Conservation (phyloP, 441 rosid genomes). For the Eruca vesicaria region DNA sequence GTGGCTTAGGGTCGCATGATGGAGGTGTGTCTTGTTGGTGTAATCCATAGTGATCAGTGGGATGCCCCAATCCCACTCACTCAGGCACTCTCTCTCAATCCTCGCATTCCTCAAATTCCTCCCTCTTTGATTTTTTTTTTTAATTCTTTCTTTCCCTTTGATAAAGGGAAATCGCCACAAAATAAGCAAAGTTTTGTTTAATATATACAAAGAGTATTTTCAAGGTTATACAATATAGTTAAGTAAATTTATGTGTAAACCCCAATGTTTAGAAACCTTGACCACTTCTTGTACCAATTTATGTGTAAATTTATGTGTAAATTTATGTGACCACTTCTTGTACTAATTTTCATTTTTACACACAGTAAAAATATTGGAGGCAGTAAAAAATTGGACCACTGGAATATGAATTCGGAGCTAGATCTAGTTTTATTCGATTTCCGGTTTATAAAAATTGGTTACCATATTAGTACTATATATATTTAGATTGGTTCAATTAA, state of each 20-base stretch:
- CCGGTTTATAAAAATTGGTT: too few relatives aligned
- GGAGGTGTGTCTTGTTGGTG: not conserved
- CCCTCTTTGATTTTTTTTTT: not conserved
- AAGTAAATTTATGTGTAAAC: not conserved
- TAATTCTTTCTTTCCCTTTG: not conserved
- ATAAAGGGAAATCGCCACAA: slow-evolving; percentile 7
- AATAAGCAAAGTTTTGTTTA: not conserved
- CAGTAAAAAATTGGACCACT: not conserved
- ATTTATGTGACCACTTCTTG: too few relatives aligned
- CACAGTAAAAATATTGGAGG: not conserved
- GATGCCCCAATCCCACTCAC: slow-evolving; percentile 8
- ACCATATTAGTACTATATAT: too few relatives aligned
- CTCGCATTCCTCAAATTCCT: slow-evolving; percentile 21
- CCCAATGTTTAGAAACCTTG: not conserved
- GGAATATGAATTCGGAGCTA: not conserved
- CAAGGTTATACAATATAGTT: not conserved
- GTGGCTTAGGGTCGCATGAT: slow-evolving; percentile 27
- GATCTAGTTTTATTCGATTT: too few relatives aligned
- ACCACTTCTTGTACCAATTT: too few relatives aligned
- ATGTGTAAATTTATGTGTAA: too few relatives aligned
- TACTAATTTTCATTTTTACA: too few relatives aligned
- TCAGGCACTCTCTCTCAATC: slow-evolving; percentile 18
- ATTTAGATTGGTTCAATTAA: too few relatives aligned
- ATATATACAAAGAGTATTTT: not conserved
- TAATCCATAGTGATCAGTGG: slow-evolving; percentile 24